Evolutionary conservation across 2,329 filamentous ascomycete genomes (phyloP).

Genomic region (Trichophyton verrucosum): DNA sequence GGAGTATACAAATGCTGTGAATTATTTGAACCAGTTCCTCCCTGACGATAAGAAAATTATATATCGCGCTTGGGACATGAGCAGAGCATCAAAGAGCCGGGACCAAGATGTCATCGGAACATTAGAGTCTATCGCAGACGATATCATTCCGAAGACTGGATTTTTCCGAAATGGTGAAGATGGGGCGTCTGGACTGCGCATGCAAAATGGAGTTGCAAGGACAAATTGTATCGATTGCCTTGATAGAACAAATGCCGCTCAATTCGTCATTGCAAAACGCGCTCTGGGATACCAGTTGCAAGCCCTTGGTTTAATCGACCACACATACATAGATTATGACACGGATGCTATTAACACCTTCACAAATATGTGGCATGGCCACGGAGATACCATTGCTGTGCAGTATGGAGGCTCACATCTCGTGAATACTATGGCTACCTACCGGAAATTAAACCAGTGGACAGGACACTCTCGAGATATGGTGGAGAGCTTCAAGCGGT

Average conservation of each 20-base stretch:
- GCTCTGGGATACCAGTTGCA: constrained; percentile 86
- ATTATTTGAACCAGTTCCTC: constrained; percentile 89
- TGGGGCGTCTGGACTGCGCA: constrained; percentile 48
- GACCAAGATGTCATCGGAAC: constrained; percentile 92
- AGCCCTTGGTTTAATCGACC: constrained; percentile 73
- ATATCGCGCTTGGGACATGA: constrained; percentile 98
- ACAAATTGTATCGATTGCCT: constrained; percentile 98
- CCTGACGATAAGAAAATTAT: constrained; percentile 74
- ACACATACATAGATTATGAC: constrained; percentile 74
- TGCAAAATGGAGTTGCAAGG: constrained; percentile 84
- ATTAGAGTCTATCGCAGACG: constrained; percentile 77
- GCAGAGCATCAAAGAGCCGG: constrained; percentile 77
- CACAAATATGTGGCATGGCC: constrained; percentile 96
- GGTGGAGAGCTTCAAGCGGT: constrained; percentile 98
- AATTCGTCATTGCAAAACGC: constrained; percentile 93
- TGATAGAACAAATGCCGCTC: constrained; percentile 91
- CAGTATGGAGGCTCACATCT: constrained; percentile 96
- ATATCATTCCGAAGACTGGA: constrained; percentile 70
- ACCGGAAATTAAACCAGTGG: constrained; percentile 98
- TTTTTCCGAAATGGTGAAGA: constrained; percentile 91
- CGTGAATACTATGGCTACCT: constrained; percentile 98
- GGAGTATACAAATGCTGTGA: constrained; percentile 76
- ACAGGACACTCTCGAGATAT: constrained; percentile 94
- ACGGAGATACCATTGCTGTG: constrained; percentile 93
- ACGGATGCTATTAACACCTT: constrained; percentile 93